Evolutionary conservation across 257 asterid genomes (phyloP).

Genomic region (Gardenia jasminoides): DNA sequence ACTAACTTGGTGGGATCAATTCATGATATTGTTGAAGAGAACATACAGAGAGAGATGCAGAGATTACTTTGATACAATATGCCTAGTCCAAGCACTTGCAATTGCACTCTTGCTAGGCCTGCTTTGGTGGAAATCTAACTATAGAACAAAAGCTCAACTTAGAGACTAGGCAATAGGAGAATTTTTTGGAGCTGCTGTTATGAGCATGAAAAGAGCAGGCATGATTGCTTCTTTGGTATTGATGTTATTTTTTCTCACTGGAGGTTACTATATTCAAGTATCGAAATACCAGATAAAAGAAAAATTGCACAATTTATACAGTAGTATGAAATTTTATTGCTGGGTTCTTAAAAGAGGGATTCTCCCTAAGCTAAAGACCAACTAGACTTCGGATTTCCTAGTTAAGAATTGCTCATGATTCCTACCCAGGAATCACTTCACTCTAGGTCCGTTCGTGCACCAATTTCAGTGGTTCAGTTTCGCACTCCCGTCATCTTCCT

Average conservation of each 20-base stretch:
- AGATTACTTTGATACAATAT: constrained; percentile 77
- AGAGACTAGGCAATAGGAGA: constrained; percentile 87
- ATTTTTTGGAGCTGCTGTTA: constrained; percentile 84
- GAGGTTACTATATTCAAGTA: constrained; percentile 97
- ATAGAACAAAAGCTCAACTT: constrained; percentile 73
- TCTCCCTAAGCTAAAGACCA: too few species aligned
- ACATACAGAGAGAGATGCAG: constrained; percentile 78
- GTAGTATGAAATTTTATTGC: too few species aligned
- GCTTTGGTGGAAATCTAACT: constrained; percentile 87
- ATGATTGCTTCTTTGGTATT: constrained; percentile 81
- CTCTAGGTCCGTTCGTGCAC: too few species aligned
- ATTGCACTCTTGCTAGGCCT: constrained; percentile 86
- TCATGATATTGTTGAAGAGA: constrained; percentile 55
- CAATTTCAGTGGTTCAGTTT: too few species aligned
- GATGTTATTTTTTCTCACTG: constrained; percentile 96
- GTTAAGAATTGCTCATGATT: too few species aligned
- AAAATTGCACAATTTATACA: too few species aligned
- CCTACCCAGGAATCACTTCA: too few species aligned
- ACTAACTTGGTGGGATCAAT: constrained; percentile 70
- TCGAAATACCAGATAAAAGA: not conserved
- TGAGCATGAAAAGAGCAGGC: constrained; percentile 86
- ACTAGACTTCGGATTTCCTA: too few species aligned
- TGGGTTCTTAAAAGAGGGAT: too few species aligned
- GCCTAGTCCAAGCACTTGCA: constrained; percentile 68
- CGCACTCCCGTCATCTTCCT: too few species aligned